These are phyloP conservation scores for Trichoderma harzianum DNA, from an alignment of 2,329 filamentous ascomycete genomes.

Conservation along the genomic window DNA sequence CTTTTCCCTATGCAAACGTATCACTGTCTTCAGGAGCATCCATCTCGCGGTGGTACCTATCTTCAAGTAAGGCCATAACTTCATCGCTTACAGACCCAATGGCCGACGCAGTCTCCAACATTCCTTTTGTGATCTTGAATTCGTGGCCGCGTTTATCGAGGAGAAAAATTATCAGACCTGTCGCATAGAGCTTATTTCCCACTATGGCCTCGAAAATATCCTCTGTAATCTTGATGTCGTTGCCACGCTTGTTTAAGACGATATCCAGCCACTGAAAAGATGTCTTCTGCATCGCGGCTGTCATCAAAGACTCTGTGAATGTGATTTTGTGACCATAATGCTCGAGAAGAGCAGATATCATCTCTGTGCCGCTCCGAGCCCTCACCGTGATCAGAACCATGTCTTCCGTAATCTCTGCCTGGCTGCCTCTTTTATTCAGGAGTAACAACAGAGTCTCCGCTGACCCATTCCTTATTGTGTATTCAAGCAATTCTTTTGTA, in stretches of 20 bases:
- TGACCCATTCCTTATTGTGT: not conserved
- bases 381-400: not conserved
- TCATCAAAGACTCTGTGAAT: not conserved
- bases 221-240: not conserved
- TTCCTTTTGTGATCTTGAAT: not conserved
- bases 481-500: not conserved
- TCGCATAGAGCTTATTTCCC: too few species aligned
- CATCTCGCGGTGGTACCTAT: not conserved
- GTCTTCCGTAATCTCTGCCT: not conserved
- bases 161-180: not conserved
- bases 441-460: not conserved
- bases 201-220: not conserved
- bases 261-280: not conserved
- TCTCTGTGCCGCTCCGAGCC: not conserved
- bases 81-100: not conserved
- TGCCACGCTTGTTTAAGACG: not conserved
- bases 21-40: not conserved
- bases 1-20: not conserved
- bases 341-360: not conserved
- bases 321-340: not conserved
- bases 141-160: not conserved
- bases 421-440: not conserved
- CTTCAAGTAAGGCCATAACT: not conserved
- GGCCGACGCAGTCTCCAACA: not conserved
- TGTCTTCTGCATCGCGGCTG: not conserved